Evolutionary conservation across 257 asterid genomes (phyloP).

Genomic region (Thymus mandschuricus): DNA sequence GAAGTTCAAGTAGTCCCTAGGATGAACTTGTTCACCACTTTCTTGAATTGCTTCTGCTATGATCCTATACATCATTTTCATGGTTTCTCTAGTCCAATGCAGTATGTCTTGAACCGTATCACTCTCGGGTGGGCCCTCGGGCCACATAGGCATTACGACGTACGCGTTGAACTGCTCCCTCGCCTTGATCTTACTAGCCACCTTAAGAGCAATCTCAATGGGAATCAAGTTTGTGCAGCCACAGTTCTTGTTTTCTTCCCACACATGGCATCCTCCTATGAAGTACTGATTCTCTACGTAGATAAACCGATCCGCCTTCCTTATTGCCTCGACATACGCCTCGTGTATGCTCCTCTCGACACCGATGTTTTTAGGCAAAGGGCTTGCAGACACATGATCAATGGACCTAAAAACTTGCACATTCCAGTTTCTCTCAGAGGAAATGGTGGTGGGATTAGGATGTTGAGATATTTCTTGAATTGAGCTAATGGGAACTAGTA

Average conservation of each 20-base stretch:
- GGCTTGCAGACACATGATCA: constrained; percentile 66
- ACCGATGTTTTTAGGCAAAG: constrained; percentile 50
- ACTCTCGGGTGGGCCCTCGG: constrained; percentile 83
- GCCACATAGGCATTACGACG: constrained; percentile 93
- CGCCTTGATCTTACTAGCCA: constrained; percentile 61
- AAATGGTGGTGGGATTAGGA: constrained; percentile 31
- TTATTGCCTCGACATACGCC: constrained; percentile 83
- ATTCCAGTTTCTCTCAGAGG: constrained; percentile 57
- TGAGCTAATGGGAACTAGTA: constrained; percentile 51
- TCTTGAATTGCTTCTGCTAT: constrained; percentile 67
- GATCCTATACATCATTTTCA: constrained; percentile 79
- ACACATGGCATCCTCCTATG: constrained; percentile 83
- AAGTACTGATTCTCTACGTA: constrained; percentile 91
- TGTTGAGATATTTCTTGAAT: constrained; percentile 57
- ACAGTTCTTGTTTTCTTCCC: constrained; percentile 78
- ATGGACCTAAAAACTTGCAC: constrained; percentile 87
- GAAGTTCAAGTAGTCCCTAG: constrained; percentile 82
- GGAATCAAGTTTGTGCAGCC: constrained; percentile 91
- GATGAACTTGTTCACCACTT: constrained; percentile 58
- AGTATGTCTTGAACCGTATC: constrained; percentile 78
- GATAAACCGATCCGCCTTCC: constrained; percentile 74
- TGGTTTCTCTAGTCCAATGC: constrained; percentile 83
- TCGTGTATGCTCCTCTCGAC: constrained; percentile 77
- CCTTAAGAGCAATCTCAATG: constrained; percentile 73
- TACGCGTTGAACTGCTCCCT: constrained; percentile 67